Conservation (phyloP, 768 basidiomycete species). For the Lentinula boryana region DNA sequence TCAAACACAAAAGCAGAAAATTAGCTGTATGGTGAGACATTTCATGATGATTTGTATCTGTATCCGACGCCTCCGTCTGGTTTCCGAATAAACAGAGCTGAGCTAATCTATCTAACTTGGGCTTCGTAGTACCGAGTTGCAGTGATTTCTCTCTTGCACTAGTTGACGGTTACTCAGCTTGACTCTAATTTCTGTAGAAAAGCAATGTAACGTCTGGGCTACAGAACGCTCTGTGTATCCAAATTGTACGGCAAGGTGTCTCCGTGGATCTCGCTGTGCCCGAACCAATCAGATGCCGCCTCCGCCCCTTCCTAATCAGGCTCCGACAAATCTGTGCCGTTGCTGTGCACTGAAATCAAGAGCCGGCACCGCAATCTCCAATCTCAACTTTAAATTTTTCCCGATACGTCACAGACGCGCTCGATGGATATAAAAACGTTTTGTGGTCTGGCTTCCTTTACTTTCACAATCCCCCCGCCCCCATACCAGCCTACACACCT, state of each 20-base stretch:
- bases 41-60: too few species aligned
- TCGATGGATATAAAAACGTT: not conserved
- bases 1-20: not conserved
- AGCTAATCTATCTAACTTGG: not conserved
- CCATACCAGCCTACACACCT: not conserved
- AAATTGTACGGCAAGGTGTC: not conserved
- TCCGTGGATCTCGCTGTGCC: not conserved
- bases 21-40: not conserved
- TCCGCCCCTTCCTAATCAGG: not conserved
- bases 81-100: not conserved
- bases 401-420: not conserved
- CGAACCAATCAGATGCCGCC: not conserved
- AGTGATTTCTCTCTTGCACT: not conserved
- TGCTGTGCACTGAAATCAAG: not conserved
- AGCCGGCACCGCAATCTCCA: slow-evolving; percentile 1
- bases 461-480: not conserved
- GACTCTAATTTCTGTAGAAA: not conserved
- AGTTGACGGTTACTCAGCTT: not conserved
- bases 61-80: not conserved
- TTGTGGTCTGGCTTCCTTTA: not conserved
- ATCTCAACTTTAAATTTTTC: not conserved
- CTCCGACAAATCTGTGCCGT: not conserved
- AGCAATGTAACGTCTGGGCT: not conserved
- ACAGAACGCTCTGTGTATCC: not conserved
- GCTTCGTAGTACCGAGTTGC: not conserved